Conservation (phyloP, 371 early-diverging fungal genomes). For the Mortierella sp. region DNA sequence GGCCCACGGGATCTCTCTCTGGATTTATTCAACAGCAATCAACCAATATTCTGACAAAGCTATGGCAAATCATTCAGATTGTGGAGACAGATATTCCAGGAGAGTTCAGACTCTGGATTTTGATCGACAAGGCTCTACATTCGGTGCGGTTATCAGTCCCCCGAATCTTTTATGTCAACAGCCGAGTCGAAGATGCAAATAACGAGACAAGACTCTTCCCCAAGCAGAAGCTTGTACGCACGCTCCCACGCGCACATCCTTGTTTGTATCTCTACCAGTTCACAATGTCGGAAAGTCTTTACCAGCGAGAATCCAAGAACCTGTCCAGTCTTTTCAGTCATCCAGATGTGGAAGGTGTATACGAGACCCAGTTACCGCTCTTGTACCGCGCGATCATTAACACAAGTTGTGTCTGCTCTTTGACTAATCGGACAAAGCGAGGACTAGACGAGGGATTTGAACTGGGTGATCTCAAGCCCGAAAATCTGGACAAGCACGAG, state of each 20-base stretch:
- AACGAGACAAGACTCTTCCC: constrained; percentile 37
- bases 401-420: constrained; percentile 69
- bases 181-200: constrained; percentile 66
- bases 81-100: constrained; percentile 86
- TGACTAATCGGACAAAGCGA: constrained; percentile 50
- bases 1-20: constrained; percentile 65
- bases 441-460: constrained; percentile 59
- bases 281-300: constrained; percentile 82
- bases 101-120: constrained; percentile 85
- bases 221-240: constrained; percentile 36
- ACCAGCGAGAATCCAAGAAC: constrained; percentile 72
- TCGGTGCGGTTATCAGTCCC: constrained; percentile 81
- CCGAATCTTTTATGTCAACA: constrained; percentile 88
- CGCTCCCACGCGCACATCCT: constrained; percentile 49
- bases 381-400: constrained; percentile 82
- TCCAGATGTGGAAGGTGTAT: constrained; percentile 91
- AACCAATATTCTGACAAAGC: constrained; percentile 54
- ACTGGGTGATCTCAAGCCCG: constrained; percentile 65
- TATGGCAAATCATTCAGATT: constrained; percentile 91
- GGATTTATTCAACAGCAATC: constrained; percentile 52
- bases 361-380: constrained; percentile 89
- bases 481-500: constrained; percentile 32
- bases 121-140: constrained; percentile 76
- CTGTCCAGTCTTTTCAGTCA: constrained; percentile 86
- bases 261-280: constrained; percentile 80